These are phyloP conservation scores for Candolleomyces efflorescens DNA, from an alignment of 768 basidiomycete species.

Conservation along the genomic window DNA sequence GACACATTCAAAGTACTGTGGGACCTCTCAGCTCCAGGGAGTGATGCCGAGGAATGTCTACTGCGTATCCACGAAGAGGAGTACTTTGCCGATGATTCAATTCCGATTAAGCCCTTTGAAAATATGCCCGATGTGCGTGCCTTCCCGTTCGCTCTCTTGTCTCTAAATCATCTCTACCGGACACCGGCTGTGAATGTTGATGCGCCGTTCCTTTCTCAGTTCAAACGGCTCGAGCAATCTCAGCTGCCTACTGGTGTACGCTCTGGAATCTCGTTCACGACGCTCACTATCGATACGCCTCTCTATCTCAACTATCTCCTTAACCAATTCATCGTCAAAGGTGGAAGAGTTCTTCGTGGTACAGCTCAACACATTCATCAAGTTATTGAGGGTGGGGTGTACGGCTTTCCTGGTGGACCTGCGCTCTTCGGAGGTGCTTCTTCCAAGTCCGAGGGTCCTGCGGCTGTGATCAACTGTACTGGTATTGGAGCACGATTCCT, in stretches of 20 bases:
- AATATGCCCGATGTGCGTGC: conserved; percentile 48
- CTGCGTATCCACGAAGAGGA: conserved; percentile 59
- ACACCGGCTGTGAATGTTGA: too few relatives aligned
- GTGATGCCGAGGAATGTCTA: conserved; percentile 56
- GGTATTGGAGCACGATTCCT: conserved; percentile 74
- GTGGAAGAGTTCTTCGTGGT: conserved; percentile 48
- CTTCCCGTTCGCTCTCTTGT: neutral
- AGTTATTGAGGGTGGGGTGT: conserved; percentile 37
- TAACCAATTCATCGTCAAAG: conserved; percentile 47
- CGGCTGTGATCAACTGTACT: conserved; percentile 40
- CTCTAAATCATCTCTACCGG: conserved; percentile 11
- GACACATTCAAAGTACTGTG: conserved; percentile 72
- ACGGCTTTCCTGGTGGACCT: neutral
- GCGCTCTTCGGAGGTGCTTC: too few relatives aligned
- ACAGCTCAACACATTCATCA: conserved; percentile 59
- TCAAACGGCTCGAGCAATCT: conserved; percentile 12
- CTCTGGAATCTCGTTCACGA: conserved; percentile 51
- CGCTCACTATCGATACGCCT: conserved; percentile 60
- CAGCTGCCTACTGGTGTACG: conserved; percentile 36
- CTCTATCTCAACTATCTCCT: conserved; percentile 63
- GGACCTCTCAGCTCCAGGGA: conserved; percentile 57
- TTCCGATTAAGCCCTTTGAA: conserved; percentile 36
- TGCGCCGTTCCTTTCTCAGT: too few relatives aligned
- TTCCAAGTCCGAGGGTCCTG: conserved; percentile 2
- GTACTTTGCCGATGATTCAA: conserved; percentile 40